Base-by-base conservation (phyloP, 2,329 filamentous ascomycete genomes). In the Ramularia endophylla region DNA sequence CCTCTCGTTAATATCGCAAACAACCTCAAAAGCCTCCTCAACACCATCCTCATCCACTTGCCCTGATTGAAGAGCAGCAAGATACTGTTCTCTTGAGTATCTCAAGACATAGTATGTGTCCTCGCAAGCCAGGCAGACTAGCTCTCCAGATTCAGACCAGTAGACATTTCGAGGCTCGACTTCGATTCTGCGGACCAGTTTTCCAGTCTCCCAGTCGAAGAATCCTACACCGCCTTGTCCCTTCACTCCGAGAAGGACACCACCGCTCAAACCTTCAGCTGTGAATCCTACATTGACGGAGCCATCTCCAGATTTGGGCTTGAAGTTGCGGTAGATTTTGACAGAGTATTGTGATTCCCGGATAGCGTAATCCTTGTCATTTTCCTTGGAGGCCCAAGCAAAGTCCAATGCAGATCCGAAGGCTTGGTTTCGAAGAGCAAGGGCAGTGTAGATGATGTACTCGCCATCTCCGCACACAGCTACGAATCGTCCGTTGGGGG, bases 311-410 rank as follows among this genome's bases (percentile, higher is more conserved):
- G 75, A 70, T 68, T 94, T 90, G 65, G 97, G 92, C 54, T 89
- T 83, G 70, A 98, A 97, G 68, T 97, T 97, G 68, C 92, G 90
- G 75, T 92, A 97, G 27, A 97, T 81, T 73, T 95, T 95, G 58
- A 98, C 88, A 58, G 85, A 94, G 36, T 90, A 95, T 19, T 85
- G 70, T 4, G 89, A 95, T 67, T 98, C 92, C 27, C 92, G 83
- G 55, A 98, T 97, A 28, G 92, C 92, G 61, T 94, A 97, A 64
- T 98, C 92, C 65, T 95, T 97, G 70, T 87, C 94, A 68, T 95
- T 95, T 44, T 95, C 90, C 67, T 95, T 95, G 32, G 86, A 87
- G 0, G 85, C 90, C 92, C 92, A 98, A 8, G 86, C 89, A 64
- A 98, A 98, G 67, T 98, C 92, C 38, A 97, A 71, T 5, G 90